Conservation (phyloP, 768 basidiomycete species). For the Saitozyma sp. region DNA sequence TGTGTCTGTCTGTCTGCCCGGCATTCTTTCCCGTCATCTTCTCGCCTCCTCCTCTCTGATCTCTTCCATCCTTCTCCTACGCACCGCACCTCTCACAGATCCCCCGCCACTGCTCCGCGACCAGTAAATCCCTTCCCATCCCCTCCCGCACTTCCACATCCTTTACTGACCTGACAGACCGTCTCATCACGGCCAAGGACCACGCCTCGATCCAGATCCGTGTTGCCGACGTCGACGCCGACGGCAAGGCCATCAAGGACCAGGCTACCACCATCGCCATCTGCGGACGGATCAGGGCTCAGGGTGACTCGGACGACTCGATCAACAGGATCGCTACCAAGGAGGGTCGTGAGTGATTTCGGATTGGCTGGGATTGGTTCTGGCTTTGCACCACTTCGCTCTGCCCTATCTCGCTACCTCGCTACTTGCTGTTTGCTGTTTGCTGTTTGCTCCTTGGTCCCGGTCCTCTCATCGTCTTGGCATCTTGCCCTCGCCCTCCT, state of each 20-base stretch:
- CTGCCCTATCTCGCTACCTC: too few relatives aligned
- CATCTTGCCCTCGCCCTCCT: too few relatives aligned
- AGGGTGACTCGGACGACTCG: conserved; percentile 94
- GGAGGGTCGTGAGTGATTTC: conserved; percentile 77
- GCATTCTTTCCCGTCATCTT: too few relatives aligned
- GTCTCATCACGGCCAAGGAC: conserved; percentile 97
- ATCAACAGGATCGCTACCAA: conserved; percentile 93
- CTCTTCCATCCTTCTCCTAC: too few relatives aligned
- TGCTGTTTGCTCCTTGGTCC: background rate
- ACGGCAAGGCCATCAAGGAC: conserved; percentile 60
- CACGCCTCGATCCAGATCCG: conserved; percentile 97
- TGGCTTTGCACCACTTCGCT: too few relatives aligned
- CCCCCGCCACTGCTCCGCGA: conserved; percentile 98
- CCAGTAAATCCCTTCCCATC: conserved; percentile 64
- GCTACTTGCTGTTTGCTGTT: background rate
- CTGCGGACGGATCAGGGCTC: conserved; percentile 87
- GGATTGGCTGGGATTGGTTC: background rate
- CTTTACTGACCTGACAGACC: conserved; percentile 61
- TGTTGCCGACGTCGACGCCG: conserved; percentile 84
- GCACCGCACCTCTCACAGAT: conserved; percentile 47
- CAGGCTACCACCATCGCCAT: conserved; percentile 81
- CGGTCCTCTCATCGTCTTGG: too few relatives aligned
- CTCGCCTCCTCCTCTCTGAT: too few relatives aligned
- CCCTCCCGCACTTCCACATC: background rate
- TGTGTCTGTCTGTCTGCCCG: background rate